Percentiles rank a stretch among this genome's conserved stretches.
phyloP scores from a whole-genome alignment of 495 filamentous ascomycete genomes.

The Alectoria sarmentosa region DNA sequence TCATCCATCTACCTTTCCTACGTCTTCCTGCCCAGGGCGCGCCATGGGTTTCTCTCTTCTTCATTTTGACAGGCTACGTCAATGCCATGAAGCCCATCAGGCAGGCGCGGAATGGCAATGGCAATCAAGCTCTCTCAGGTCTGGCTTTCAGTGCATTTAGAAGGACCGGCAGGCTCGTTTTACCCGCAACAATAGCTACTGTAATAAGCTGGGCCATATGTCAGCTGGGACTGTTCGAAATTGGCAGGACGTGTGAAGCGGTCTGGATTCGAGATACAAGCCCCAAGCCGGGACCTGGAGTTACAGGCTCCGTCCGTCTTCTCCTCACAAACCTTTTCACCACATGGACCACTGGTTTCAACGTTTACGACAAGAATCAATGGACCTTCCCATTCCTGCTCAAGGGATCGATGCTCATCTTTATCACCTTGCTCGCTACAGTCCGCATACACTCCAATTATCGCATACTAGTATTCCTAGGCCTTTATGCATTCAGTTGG shows the following conservation, averaged over 20 bases:
- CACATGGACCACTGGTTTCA: conserved; percentile 51
- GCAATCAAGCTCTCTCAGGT: conserved; percentile 43
- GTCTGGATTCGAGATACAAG: conserved; percentile 53
- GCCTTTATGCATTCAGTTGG: conserved; percentile 20
- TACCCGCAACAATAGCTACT: conserved; percentile 53
- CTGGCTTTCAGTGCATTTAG: conserved; percentile 57
- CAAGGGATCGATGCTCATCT: conserved; percentile 54
- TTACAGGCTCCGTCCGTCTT: conserved; percentile 27
- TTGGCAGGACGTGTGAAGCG: conserved; percentile 49
- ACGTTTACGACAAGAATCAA: conserved; percentile 56
- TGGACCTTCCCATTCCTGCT: conserved; percentile 60
- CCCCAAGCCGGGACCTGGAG: conserved; percentile 33
- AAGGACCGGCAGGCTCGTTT: conserved; percentile 55
- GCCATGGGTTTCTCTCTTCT: conserved; percentile 61
- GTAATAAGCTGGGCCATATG: conserved; percentile 50
- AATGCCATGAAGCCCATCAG: conserved; percentile 61
- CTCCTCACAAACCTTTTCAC: conserved; percentile 45
- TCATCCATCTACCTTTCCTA: conserved; percentile 53
- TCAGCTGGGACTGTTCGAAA: conserved; percentile 49
- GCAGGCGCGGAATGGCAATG: conserved; percentile 47
- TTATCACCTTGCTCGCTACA: conserved; percentile 48
- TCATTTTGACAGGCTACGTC: conserved; percentile 61
- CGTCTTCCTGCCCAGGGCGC: conserved; percentile 57
- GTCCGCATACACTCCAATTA: conserved; percentile 39
- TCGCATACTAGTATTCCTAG: conserved; percentile 16